Evolutionary conservation across 495 filamentous ascomycete species (phyloP).

Genomic region (Penicillium odoratum): DNA sequence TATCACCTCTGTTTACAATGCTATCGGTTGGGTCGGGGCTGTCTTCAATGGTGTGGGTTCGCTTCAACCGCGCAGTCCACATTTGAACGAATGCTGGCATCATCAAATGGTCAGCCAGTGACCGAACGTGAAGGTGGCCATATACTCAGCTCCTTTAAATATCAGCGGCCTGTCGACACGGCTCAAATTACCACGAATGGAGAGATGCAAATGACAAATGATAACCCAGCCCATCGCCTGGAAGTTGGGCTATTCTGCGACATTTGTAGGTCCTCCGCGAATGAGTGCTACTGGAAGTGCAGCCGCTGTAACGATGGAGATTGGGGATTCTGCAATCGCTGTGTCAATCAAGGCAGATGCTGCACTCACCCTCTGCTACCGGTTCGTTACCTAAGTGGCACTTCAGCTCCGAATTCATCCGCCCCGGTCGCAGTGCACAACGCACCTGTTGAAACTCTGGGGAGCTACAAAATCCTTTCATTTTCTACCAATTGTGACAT

Average conservation of each 20-base stretch:
- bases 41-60: slow-evolving; percentile 78
- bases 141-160: slow-evolving; percentile 65
- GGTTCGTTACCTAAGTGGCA: slow-evolving; percentile 45
- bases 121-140: slow-evolving; percentile 59
- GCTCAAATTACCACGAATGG: slow-evolving; percentile 27
- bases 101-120: slow-evolving; percentile 42
- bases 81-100: slow-evolving; percentile 49
- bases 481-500: slow-evolving; percentile 72
- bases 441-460: slow-evolving; percentile 36
- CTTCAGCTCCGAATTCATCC: slow-evolving; percentile 23
- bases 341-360: slow-evolving; percentile 72
- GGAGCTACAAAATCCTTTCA: slow-evolving; percentile 56
- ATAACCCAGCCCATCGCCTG: slow-evolving; percentile 65
- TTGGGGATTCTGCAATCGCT: slow-evolving; percentile 86
- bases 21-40: slow-evolving; percentile 72
- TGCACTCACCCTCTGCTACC: slow-evolving; percentile 80
- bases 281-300: slow-evolving; percentile 84
- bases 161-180: slow-evolving; percentile 52
- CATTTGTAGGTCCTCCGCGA: slow-evolving; percentile 66
- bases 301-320: slow-evolving; percentile 81
- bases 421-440: slow-evolving; percentile 25
- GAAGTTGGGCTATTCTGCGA: slow-evolving; percentile 82
- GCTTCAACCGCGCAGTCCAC: slow-evolving; percentile 58
- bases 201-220: slow-evolving; percentile 50
- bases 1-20: slow-evolving; percentile 79